phyloP scores from a whole-genome alignment of 208 protist species.

The Leishmania mexicana region DNA sequence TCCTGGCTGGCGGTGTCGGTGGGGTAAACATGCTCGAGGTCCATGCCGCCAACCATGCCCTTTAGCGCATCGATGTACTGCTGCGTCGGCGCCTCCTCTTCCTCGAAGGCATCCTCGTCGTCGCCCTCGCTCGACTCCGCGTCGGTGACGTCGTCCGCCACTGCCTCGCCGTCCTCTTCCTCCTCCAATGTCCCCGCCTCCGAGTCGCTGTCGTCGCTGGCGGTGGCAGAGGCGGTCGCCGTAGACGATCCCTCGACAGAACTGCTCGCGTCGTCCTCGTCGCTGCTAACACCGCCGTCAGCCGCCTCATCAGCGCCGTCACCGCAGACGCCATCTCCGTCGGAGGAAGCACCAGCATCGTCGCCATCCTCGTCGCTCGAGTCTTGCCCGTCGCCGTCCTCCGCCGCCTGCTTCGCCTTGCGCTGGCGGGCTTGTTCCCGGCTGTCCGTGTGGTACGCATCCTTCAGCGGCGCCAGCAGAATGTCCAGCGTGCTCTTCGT shows the following conservation, averaged over 20 bases:
- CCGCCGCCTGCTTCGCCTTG: constrained; percentile 48
- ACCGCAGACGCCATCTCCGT: constrained; percentile 13
- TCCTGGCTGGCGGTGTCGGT: constrained; percentile 74
- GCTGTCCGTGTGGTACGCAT: constrained; percentile 84
- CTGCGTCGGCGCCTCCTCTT: constrained; percentile 84
- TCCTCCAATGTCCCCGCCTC: constrained; percentile 29
- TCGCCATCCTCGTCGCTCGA: constrained; percentile 25
- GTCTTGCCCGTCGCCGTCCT: constrained; percentile 38
- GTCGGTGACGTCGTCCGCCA: constrained; percentile 17
- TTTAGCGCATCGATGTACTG: constrained; percentile 86
- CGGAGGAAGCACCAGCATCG: neutral
- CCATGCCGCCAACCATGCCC: constrained; percentile 83
- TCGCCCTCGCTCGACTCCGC: constrained; percentile 14
- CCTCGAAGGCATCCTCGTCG: constrained; percentile 41
- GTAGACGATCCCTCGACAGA: constrained; percentile 16
- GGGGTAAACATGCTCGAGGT: constrained; percentile 83
- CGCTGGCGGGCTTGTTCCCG: constrained; percentile 71
- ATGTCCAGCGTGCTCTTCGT: constrained; percentile 65
- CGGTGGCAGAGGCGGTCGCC: constrained; percentile 17
- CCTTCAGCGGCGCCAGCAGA: constrained; percentile 74
- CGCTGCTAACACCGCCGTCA: constrained; percentile 18
- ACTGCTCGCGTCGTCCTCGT: constrained; percentile 20
- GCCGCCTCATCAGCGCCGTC: constrained; percentile 10
- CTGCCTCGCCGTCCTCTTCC: constrained; percentile 24
- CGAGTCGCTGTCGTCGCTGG: constrained; percentile 28